Conservation (phyloP, 2,329 filamentous ascomycete species). For the Hirsutella thompsonii region DNA sequence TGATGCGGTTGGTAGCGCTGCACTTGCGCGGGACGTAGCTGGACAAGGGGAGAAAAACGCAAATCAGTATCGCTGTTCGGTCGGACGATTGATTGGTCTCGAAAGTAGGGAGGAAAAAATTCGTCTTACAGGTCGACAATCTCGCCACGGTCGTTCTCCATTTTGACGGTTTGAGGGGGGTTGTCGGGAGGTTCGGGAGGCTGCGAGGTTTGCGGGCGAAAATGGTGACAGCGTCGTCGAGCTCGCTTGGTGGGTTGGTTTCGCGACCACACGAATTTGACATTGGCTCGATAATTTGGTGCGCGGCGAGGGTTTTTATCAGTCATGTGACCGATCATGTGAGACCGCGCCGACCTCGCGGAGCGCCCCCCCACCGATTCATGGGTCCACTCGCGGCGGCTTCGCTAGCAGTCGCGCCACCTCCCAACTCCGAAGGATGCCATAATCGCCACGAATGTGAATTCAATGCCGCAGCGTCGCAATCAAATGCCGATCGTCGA, state of each 20-base stretch:
- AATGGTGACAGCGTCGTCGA: constrained; percentile 12
- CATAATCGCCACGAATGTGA: background rate
- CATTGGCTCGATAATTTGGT: constrained; percentile 21
- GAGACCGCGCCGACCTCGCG: constrained; percentile 19
- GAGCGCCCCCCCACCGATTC: background rate
- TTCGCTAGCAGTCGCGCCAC: background rate
- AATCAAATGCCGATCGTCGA: background rate
- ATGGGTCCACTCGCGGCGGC: background rate
- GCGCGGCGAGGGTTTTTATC: constrained; percentile 22
- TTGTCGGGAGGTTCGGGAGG: constrained; percentile 10
- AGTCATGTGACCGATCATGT: constrained; percentile 21
- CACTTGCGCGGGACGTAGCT: constrained; percentile 99
- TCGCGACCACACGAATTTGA: constrained; percentile 19
- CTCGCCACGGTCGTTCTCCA: constrained; percentile 99
- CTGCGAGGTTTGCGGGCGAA: constrained; percentile 17
- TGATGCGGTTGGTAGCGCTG: constrained; percentile 98
- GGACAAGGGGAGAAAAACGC: constrained; percentile 7
- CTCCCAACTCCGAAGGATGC: background rate
- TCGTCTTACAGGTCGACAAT: constrained; percentile 88
- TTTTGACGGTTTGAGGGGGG: constrained; percentile 40
- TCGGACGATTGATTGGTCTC: no score
- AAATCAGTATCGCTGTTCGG: background rate
- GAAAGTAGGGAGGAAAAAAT: constrained; percentile 18
- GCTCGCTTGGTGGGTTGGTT: constrained; percentile 13
- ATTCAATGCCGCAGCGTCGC: background rate